Percentiles rank a stretch among this genome's conserved stretches.
phyloP scores from a whole-genome alignment of 23 red algal species.

The Agarophyton chilense region DNA sequence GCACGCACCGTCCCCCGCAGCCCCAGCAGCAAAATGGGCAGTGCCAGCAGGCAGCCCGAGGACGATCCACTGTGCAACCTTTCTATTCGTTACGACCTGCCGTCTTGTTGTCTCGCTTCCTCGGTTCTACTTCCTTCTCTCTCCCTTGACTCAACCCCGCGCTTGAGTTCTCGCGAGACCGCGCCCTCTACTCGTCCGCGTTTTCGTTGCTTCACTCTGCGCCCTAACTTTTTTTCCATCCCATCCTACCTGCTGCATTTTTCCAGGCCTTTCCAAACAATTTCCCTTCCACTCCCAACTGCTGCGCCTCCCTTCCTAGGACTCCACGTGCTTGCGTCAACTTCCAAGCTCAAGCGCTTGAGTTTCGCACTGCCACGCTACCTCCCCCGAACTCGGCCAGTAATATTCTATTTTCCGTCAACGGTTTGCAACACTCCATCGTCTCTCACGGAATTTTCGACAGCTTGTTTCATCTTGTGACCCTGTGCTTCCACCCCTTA shows the following conservation, averaged over 20 bases:
- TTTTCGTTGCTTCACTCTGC: background rate
- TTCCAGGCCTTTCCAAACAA: background rate
- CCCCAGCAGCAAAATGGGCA: too few relatives aligned
- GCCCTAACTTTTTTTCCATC: background rate
- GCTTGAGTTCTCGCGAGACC: too few relatives aligned
- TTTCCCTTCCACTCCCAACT: background rate
- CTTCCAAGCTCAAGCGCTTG: background rate
- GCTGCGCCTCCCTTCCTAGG: background rate
- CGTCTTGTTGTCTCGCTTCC: background rate
- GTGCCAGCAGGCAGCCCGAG: too few relatives aligned
- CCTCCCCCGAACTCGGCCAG: background rate
- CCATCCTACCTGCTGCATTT: background rate
- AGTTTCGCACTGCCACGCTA: background rate
- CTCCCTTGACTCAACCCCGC: too few relatives aligned
- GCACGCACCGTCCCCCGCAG: background rate
- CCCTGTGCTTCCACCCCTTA: background rate
- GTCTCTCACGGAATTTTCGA: background rate
- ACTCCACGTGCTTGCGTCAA: background rate
- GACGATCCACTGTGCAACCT: background rate
- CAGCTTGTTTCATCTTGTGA: background rate
- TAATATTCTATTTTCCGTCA: too few relatives aligned
- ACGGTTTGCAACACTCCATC: background rate
- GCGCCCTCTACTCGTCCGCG: background rate
- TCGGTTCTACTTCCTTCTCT: background rate
- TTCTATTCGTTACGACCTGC: conserved; percentile 14